Conservation (phyloP, 1,284 basidiomycete species). For the Irpex lacteus region DNA sequence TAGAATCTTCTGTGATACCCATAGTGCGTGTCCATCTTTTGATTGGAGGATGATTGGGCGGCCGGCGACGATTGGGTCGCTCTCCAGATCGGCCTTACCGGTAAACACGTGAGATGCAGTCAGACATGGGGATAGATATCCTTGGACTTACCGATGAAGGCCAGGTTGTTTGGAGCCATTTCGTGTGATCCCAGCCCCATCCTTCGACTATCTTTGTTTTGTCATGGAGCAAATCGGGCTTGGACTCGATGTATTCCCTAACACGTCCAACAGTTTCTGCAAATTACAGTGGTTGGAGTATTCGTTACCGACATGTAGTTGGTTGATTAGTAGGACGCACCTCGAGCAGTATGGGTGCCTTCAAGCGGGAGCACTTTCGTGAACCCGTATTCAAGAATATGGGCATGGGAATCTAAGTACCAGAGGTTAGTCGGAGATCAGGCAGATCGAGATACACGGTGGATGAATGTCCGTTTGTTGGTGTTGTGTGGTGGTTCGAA, state of each 20-base stretch:
- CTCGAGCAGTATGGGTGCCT: conserved; percentile 50
- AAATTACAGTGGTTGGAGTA: conserved; percentile 2
- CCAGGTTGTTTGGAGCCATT: conserved; percentile 63
- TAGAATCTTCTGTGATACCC: conserved; percentile 73
- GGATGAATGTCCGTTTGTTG: background rate
- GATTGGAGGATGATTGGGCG: conserved; percentile 75
- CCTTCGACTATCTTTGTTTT: conserved; percentile 71
- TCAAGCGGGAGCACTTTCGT: conserved; percentile 63
- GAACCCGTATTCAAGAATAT: conserved; percentile 76
- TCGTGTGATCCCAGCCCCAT: conserved; percentile 92
- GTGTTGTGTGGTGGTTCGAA: background rate
- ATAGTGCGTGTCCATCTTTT: conserved; percentile 88
- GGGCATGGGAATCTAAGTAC: conserved; percentile 73
- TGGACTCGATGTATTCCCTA: conserved; percentile 59
- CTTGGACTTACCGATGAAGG: conserved; percentile 61
- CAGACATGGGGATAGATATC: no score
- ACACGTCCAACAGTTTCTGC: conserved; percentile 66
- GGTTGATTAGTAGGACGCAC: background rate
- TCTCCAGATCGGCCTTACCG: conserved; percentile 78
- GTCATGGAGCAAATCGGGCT: conserved; percentile 52
- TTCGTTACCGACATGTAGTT: background rate
- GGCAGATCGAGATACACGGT: background rate
- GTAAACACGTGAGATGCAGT: conserved; percentile 31
- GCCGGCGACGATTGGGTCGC: conserved; percentile 62
- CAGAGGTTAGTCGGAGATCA: background rate